A percentile compares a stretch with the other conserved stretches of the same genome.
Conservation (phyloP, 2,329 filamentous ascomycete species). For the Diaporthe citri region DNA sequence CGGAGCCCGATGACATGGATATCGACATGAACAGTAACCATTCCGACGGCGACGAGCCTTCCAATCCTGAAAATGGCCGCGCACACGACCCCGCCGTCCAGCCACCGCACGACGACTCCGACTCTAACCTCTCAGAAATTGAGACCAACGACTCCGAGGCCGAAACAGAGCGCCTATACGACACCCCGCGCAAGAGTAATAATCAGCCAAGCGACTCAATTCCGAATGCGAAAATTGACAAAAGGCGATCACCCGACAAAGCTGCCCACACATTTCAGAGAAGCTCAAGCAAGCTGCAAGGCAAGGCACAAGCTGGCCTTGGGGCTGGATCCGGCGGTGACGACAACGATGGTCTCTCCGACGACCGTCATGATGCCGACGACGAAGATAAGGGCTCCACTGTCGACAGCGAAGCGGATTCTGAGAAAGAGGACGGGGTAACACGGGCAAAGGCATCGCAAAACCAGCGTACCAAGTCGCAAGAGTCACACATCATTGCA, state of each 20-base stretch:
- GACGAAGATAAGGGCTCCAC: slow-evolving; percentile 52
- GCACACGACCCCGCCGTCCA: slow-evolving; percentile 44
- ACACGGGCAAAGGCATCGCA: slow-evolving; percentile 46
- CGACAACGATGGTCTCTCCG: slow-evolving; percentile 56
- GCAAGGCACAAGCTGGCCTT: slow-evolving; percentile 53
- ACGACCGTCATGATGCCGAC: slow-evolving; percentile 44
- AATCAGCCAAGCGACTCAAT: slow-evolving; percentile 16
- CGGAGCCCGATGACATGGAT: slow-evolving; percentile 74
- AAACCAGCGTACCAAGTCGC: slow-evolving; percentile 40
- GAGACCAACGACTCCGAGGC: slow-evolving; percentile 81
- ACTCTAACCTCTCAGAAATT: slow-evolving; percentile 66
- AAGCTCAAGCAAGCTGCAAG: slow-evolving; percentile 83
- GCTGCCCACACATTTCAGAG: slow-evolving; percentile 66
- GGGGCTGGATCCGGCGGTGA: slow-evolving; percentile 54
- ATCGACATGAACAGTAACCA: slow-evolving; percentile 51
- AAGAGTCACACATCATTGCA: slow-evolving; percentile 39
- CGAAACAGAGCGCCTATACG: slow-evolving; percentile 92
- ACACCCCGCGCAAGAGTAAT: slow-evolving; percentile 77
- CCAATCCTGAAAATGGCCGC: slow-evolving; percentile 40
- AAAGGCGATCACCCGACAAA: slow-evolving; percentile 64
- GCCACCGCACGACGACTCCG: slow-evolving; percentile 50
- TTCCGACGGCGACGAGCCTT: slow-evolving; percentile 44
- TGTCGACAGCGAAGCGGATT: slow-evolving; percentile 52
- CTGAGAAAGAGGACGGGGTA: slow-evolving; percentile 45
- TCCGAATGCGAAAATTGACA: slow-evolving; percentile 11